Base-by-base conservation (phyloP, 805 yeast species). In the Saccharomycopsis microspora region DNA sequence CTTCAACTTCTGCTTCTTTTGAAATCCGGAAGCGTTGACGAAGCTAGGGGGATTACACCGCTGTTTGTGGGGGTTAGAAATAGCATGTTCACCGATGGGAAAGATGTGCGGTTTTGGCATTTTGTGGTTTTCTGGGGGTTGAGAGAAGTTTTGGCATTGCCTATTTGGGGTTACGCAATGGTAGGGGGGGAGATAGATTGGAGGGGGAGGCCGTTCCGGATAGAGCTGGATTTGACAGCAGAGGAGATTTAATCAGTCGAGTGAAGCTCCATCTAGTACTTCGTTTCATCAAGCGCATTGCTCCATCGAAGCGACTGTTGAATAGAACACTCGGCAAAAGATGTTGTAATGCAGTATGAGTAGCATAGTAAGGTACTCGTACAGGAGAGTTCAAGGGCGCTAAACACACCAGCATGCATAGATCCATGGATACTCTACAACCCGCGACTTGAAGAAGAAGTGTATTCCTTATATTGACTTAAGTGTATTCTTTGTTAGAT, bases 101-200 rank as follows among this genome's bases (percentile, higher is more conserved):
- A 43, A 35, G 30, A 36, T 34, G 10, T n/a, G 9, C 27, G 11
- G n/a, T 29, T 42, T 8, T n/a, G 46, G 62, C 19, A 19, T 19
- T 19, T 19, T 19, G 19, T 19, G 19, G 19, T 19, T 19, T 48
- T 69, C 29, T 87, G 96, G 96, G 35, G 73, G 0, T 59, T 76
- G 35, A 68, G 96, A 45, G 96, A 87, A 59, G 3, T 71, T 0
- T 63, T 85, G 46, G 96, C 96, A 1, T 64, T 87, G 27, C 95
- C 95, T 0, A 76, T 87, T 28, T 87, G 96, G 96, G 50, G 82
- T 2, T 67, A 66, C 32, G 95, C 96, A 1, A 80, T 87, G 82
- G 54, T 69, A 32, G 96, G 96, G 0, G 79, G 81, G 8, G 72
- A 75, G 42, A 79, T 80, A 38, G 85, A 86, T 62, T 81, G 88